Evolutionary conservation across 768 basidiomycete genomes (phyloP).

Genomic region (Boletus insuetus): DNA sequence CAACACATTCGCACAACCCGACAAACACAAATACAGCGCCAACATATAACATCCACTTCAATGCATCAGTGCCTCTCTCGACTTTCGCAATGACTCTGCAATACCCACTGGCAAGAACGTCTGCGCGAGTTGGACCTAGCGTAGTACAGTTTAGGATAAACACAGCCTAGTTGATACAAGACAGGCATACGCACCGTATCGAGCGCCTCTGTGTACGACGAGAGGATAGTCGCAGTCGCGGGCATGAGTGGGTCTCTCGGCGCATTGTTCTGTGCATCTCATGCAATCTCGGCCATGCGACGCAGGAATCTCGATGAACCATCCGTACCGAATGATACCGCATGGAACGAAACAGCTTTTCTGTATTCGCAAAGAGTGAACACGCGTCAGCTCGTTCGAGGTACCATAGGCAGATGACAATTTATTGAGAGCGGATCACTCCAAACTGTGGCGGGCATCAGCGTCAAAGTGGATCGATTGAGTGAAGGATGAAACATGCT

Average conservation of each 20-base stretch:
- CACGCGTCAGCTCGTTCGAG: neutral
- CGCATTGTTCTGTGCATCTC: conserved; percentile 42
- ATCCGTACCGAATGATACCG: conserved; percentile 51
- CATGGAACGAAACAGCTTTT: conserved; percentile 55
- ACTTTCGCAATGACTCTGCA: conserved; percentile 56
- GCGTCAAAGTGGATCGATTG: no score
- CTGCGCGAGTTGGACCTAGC: conserved; percentile 51
- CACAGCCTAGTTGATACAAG: no score
- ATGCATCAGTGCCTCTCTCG: conserved; percentile 47
- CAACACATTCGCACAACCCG: neutral
- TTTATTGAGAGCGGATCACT: no score
- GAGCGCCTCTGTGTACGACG: conserved; percentile 49
- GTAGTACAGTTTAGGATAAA: no score
- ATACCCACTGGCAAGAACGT: conserved; percentile 59
- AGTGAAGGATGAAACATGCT: no score
- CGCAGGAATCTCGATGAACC: conserved; percentile 29
- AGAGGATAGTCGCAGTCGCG: conserved; percentile 32
- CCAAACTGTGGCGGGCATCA: no score
- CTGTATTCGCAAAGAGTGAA: conserved; percentile 25
- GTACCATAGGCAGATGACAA: fast-evolving
- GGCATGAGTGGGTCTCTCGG: conserved; percentile 41
- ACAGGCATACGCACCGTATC: conserved; percentile 41
- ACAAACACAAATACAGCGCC: no score
- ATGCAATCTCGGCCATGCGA: conserved; percentile 52
- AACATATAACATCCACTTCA: conserved; percentile 6